These are phyloP conservation scores for Citrullus amarus DNA, from an alignment of 306 rosid genomes.

Conservation along the genomic window DNA sequence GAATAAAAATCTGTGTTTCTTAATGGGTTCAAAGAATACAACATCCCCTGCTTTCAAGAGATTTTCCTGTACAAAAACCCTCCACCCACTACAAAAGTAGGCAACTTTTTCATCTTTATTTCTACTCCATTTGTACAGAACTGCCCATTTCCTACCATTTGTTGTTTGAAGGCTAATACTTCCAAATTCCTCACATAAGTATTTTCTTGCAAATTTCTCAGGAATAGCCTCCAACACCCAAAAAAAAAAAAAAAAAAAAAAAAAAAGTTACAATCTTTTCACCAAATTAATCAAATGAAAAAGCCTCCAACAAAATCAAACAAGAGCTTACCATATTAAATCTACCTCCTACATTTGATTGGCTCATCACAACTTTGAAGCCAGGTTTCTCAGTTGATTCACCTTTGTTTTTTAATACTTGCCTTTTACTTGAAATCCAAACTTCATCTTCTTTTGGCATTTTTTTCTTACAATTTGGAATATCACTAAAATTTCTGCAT, in stretches of 20 bases:
- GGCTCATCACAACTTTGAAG: conserved; percentile 4
- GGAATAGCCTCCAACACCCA: neutral
- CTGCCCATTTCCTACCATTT: conserved; percentile 12
- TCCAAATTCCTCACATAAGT: neutral
- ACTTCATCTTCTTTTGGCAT: neutral
- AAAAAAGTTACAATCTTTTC: neutral
- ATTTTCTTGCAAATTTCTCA: neutral
- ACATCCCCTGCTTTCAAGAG: conserved; percentile 15
- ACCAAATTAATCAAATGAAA: neutral
- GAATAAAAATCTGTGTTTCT: neutral
- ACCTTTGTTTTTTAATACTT: neutral
- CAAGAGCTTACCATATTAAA: conserved; percentile 3
- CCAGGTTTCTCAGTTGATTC: neutral
- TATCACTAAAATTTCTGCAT: neutral
- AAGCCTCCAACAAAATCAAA: neutral
- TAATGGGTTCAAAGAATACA: conserved; percentile 11
- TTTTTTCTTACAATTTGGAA: no score
- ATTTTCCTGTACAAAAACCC: conserved; percentile 15
- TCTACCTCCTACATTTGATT: neutral
- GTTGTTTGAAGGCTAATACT: neutral
- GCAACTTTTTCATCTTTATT: neutral
- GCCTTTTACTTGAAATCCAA: neutral
- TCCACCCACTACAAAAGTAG: conserved; percentile 23
- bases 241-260: neutral
- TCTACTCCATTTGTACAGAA: neutral